Evolutionary conservation across 371 early-diverging fungal genomes (phyloP), one percentile per base, ranked within the genome.

Genomic region (Rhizopus stolonifer): DNA sequence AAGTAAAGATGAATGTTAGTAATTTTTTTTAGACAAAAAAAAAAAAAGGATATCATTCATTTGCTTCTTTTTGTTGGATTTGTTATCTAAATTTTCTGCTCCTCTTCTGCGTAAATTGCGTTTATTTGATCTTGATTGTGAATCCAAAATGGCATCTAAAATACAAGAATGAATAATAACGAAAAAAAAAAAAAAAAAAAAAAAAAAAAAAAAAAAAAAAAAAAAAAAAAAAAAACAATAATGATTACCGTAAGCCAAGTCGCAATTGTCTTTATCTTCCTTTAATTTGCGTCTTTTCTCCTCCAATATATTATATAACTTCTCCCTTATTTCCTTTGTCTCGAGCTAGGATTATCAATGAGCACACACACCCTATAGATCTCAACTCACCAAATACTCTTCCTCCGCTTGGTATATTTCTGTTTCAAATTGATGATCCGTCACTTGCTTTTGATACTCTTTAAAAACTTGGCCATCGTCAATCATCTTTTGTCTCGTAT

Each of bases 221-320:
- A 29, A 10, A 10, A 29, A 29, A 29, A 29, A n/a, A n/a, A n/a
- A n/a, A n/a, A n/a, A n/a, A n/a, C n/a, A n/a, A n/a, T n/a, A n/a
- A n/a, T n/a, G n/a, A n/a, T 49, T 67, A 83, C 88, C 86, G 46
- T 79, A 80, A 17, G 77, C 69, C 22, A 90, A 72, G 52, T 90
- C 91, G 67, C 87, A 72, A 62, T 83, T 87, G 46, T 92, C 94
- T 58, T 89, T 87, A 46, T 93, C 94, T 53, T 93, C 94, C 21
- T 82, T 82, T 34, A 92, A 64, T 47, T 86, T 88, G 26, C 83
- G 74, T 52, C 89, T 81, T 54, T 85, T 84, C 25, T 86, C 90
- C 47, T 93, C 92, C 25, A 93, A 67, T 11, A 73, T 80, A 11
- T 72, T 72, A 54, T 89, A 80, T 60, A 93, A 69, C 62, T 83